Percentiles rank a stretch among this genome's conserved stretches.
phyloP scores from a whole-genome alignment of 345 rosid species.

The Rhodamnia rubescens region DNA sequence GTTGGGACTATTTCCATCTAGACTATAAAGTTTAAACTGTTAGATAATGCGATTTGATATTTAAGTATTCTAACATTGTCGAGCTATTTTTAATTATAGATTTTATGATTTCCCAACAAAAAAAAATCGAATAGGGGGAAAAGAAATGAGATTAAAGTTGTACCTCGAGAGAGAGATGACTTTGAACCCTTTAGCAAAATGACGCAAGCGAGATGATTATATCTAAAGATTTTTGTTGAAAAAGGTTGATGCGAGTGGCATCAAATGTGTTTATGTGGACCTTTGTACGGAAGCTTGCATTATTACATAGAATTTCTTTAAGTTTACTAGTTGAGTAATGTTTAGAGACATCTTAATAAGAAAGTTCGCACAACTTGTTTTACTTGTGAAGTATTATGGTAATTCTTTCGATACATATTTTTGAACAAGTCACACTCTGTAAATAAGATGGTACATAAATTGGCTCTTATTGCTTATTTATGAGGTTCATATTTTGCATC shows the following conservation, averaged over 20 bases:
- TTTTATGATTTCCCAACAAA: background rate
- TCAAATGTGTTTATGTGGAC: background rate
- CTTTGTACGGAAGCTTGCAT: background rate
- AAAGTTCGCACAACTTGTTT: background rate
- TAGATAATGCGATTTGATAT: background rate
- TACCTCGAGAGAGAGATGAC: background rate
- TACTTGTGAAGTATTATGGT: background rate
- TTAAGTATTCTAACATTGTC: background rate
- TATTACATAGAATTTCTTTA: background rate
- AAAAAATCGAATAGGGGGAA: background rate
- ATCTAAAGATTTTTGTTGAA: background rate
- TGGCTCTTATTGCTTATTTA: background rate
- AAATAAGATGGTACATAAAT: background rate
- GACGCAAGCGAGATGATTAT: background rate
- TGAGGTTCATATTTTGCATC: background rate
- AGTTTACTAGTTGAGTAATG: background rate
- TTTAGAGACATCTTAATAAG: background rate
- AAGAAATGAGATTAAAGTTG: background rate
- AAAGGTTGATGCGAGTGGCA: background rate
- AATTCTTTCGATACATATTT: background rate
- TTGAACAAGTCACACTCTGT: background rate
- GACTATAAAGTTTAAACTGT: background rate
- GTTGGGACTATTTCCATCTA: background rate
- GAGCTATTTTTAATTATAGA: background rate
- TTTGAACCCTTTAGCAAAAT: background rate